Evolutionary conservation across 208 protist genomes (phyloP), one percentile per base, ranked within the genome.

Genomic region (Kentomonas sorsogonicus): DNA sequence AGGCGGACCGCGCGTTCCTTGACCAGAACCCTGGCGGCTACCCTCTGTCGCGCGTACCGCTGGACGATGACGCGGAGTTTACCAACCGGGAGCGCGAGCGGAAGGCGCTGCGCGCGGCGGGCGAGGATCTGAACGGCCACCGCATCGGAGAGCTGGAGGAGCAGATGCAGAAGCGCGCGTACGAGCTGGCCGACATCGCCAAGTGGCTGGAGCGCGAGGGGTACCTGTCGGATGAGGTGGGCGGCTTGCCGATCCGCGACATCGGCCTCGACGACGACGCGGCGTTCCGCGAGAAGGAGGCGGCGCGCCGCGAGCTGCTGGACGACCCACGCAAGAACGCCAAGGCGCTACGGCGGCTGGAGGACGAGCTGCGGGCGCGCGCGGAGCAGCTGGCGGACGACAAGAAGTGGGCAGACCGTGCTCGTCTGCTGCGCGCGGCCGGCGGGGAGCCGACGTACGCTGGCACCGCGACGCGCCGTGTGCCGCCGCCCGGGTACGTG

Each of bases 401-500:
- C 60, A 74, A 85, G 69, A 74, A 63, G 22, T 34, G 40, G 31
- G 68, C 69, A 53, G 83, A 87, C 26, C 31, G 83, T 43, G 41
- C 59, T 7, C 66, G 69, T 0, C 67, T 93, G 13, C 70, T 77
- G 18, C 54, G 40, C 25, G 30, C 57, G 1, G 82, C 81, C 11
- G 53, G 72, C 0, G 79, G 83, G 16, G 86, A 90, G 40, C 86
- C 86, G 20, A 31, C 82, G 30, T 92, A 34, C 61, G 72, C 51
- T 78, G 76, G 18, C 77, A 86, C 64, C 63, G 74, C 15, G 78
- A 92, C 54, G 52, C 68, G 7, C 44, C 58, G 20, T 86, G 88
- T n/a, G n/a, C n/a, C n/a, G n/a, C n/a, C n/a, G n/a, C n/a, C n/a
- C n/a, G n/a, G n/a, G n/a, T n/a, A n/a, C n/a, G n/a, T n/a, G n/a